Evolutionary conservation across 768 basidiomycete genomes (phyloP).

Genomic region (Leucosporidium scottii): DNA sequence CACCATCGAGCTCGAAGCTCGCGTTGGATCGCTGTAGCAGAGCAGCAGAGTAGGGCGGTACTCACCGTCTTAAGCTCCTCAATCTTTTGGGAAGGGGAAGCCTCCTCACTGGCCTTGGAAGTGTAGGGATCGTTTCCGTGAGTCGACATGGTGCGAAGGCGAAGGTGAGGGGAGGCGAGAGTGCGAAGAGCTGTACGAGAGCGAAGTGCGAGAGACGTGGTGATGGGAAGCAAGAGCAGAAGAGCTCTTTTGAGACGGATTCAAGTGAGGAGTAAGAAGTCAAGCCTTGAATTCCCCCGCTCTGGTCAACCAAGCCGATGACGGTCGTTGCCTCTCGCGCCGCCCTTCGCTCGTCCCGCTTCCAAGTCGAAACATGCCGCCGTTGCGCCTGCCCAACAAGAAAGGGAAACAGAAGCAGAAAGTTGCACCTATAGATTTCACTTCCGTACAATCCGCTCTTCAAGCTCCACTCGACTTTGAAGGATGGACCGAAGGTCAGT

Average conservation of each 20-base stretch:
- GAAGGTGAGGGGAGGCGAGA: no score
- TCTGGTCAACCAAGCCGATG: no score
- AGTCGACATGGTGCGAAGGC: neutral
- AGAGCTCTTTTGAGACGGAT: no score
- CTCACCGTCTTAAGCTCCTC: constrained; percentile 7
- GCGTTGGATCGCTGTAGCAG: no score
- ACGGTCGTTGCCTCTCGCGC: no score
- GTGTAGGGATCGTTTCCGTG: constrained; percentile 26
- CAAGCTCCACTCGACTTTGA: constrained; percentile 1
- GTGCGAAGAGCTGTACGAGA: no score
- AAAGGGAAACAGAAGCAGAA: constrained; percentile 20
- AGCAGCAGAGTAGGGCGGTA: no score
- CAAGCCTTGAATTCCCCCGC: no score
- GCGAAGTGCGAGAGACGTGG: no score
- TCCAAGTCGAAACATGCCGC: neutral
- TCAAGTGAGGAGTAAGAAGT: no score
- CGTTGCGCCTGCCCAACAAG: constrained; percentile 8
- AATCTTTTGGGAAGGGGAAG: constrained; percentile 22
- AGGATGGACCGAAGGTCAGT: constrained; percentile 20
- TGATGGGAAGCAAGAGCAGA: no score
- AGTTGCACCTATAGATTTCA: neutral
- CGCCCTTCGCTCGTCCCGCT: neutral
- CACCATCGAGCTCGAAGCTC: no score
- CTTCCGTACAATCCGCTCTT: neutral
- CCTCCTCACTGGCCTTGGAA: constrained; percentile 20